Percentiles rank a stretch among this genome's conserved stretches.
Evolutionary conservation across 768 basidiomycete species (phyloP).

Genomic region (Boletus eberwhitei): DNA sequence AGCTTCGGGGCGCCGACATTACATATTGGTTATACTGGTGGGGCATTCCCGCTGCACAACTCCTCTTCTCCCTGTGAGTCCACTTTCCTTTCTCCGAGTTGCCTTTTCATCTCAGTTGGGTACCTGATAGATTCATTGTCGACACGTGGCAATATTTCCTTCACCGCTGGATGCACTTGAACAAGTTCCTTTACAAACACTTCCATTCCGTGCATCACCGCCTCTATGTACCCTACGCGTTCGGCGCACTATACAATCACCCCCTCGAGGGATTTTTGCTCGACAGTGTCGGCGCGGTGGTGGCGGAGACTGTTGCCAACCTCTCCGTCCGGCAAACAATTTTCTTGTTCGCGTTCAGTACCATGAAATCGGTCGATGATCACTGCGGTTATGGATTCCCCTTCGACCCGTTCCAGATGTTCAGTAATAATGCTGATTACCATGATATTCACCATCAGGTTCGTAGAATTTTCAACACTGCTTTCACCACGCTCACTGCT

Average conservation of each 20-base stretch:
- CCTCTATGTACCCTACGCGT: slow-evolving; percentile 95
- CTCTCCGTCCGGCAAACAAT: slow-evolving; percentile 82
- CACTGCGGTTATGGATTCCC: slow-evolving; percentile 90
- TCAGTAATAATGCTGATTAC: slow-evolving; percentile 94
- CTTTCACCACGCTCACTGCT: neutral
- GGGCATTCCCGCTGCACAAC: slow-evolving; percentile 72
- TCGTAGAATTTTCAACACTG: slow-evolving; percentile 12
- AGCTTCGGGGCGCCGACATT: slow-evolving; percentile 37
- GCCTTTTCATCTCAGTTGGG: neutral
- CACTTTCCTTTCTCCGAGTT: neutral
- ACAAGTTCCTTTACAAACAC: slow-evolving; percentile 86
- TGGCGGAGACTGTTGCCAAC: slow-evolving; percentile 66
- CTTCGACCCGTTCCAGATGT: slow-evolving; percentile 86
- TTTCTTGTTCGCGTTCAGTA: slow-evolving; percentile 78
- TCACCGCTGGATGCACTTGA: slow-evolving; percentile 88
- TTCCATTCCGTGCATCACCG: slow-evolving; percentile 95
- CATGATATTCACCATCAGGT: slow-evolving; percentile 98
- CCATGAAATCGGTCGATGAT: slow-evolving; percentile 92
- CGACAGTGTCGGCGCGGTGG: slow-evolving; percentile 74
- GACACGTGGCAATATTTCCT: slow-evolving; percentile 99
- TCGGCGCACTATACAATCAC: slow-evolving; percentile 96
- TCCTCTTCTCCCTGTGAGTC: slow-evolving; percentile 81
- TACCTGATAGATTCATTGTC: slow-evolving; percentile 68
- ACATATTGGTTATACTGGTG: slow-evolving; percentile 88
- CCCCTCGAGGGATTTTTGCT: slow-evolving; percentile 91